Conservation (phyloP, 2,329 filamentous ascomycete species). For the Epichloe aotearoae region DNA sequence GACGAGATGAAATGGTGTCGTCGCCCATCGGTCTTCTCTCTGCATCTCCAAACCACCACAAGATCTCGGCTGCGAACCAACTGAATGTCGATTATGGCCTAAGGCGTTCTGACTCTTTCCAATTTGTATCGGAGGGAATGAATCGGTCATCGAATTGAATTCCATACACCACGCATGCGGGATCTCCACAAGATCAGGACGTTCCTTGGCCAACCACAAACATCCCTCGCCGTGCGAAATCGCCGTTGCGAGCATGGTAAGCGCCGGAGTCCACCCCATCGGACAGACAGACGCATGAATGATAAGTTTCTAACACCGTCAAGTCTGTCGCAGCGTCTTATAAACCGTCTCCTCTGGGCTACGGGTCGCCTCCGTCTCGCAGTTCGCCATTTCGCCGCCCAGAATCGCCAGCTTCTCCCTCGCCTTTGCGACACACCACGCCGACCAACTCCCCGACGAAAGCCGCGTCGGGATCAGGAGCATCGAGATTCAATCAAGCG, state of each 20-base stretch:
- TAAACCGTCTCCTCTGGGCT: slow-evolving; percentile 59
- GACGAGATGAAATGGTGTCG: not conserved
- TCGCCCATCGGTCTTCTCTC: not conserved
- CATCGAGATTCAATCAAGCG: slow-evolving; percentile 25
- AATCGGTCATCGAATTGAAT: not conserved
- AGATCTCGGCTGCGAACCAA: not conserved
- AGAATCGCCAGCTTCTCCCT: slow-evolving; percentile 52
- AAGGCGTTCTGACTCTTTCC: not conserved
- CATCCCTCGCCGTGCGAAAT: not conserved
- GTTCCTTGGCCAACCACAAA: slow-evolving; percentile 13
- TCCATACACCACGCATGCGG: not conserved
- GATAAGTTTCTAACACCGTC: slow-evolving; percentile 15
- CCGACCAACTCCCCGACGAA: slow-evolving; percentile 50
- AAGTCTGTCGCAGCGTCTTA: slow-evolving; percentile 45
- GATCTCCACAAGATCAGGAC: slow-evolving; percentile 1
- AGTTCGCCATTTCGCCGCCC: slow-evolving; percentile 50
- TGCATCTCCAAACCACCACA: not conserved
- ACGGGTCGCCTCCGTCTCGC: slow-evolving; percentile 48
- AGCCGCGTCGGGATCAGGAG: slow-evolving; percentile 12
- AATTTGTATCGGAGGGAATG: not conserved
- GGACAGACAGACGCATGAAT: slow-evolving; percentile 12
- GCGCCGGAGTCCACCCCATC: slow-evolving; percentile 7
- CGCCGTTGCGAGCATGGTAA: slow-evolving; percentile 18
- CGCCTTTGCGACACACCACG: slow-evolving; percentile 49
- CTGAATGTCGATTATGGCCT: not conserved